Percentiles rank a stretch among this genome's conserved stretches.
Conservation (phyloP, 345 rosid genomes). For the Eucalyptus dawsonii region DNA sequence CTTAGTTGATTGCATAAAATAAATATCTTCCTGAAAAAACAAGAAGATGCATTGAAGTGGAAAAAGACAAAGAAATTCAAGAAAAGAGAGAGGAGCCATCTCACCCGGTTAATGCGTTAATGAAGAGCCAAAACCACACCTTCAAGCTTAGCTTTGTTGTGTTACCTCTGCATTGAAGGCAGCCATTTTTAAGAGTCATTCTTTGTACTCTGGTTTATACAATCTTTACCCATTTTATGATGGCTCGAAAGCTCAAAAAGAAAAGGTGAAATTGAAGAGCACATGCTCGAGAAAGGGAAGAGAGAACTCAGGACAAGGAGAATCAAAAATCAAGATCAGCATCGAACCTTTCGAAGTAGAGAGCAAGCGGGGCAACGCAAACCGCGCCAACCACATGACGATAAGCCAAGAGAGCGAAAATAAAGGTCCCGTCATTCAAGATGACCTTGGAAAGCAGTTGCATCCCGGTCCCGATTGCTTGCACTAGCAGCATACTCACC, state of each 20-base stretch:
- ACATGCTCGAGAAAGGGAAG: neutral
- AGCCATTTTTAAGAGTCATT: neutral
- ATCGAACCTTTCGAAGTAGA: conserved; percentile 25
- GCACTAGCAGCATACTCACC: conserved; percentile 3
- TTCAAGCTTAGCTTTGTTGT: neutral
- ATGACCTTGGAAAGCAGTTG: conserved; percentile 26
- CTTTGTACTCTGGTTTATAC: neutral
- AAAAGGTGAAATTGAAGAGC: neutral
- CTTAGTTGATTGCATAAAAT: neutral
- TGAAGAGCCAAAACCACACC: conserved; percentile 23
- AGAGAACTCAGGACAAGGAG: neutral
- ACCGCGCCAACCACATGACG: conserved; percentile 34
- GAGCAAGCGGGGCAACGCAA: conserved; percentile 36
- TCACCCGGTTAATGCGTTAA: conserved; percentile 30
- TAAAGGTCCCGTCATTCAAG: conserved; percentile 17
- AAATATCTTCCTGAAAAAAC: neutral
- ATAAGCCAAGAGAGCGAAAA: conserved; percentile 33
- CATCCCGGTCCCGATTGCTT: conserved; percentile 23
- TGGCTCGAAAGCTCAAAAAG: neutral
- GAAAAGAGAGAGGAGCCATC: neutral
- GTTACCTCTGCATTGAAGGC: neutral
- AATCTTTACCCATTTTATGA: neutral
- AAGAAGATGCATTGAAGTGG: neutral
- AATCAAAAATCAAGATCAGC: neutral
- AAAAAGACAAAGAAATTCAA: neutral